Evolutionary conservation across 2,329 filamentous ascomycete genomes (phyloP).

Genomic region (Microsporum canis): DNA sequence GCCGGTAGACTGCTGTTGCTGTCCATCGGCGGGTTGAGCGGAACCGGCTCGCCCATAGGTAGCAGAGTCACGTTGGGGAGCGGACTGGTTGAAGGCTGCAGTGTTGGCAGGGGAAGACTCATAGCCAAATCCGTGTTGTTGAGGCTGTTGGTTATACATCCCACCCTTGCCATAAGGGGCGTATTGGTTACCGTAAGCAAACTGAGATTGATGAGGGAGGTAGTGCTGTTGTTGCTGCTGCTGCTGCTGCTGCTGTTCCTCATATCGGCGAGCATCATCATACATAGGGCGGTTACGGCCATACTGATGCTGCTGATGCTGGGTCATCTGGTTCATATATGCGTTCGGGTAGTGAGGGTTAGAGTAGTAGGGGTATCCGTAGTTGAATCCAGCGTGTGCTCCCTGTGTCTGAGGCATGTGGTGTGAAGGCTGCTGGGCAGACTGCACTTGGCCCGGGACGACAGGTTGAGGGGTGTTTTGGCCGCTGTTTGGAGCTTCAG

Average conservation of each 20-base stretch:
- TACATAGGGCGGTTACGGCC: slow-evolving; percentile 40
- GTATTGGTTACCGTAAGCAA: slow-evolving; percentile 43
- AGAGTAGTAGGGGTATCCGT: slow-evolving; percentile 49
- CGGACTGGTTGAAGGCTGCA: slow-evolving; percentile 33
- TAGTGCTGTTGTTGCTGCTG: slow-evolving; percentile 22
- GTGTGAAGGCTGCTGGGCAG: slow-evolving; percentile 42
- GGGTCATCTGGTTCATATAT: slow-evolving; percentile 47
- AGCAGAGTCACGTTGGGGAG: slow-evolving; percentile 39
- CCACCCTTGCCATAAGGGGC: slow-evolving; percentile 46
- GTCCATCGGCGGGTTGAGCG: slow-evolving; percentile 44
- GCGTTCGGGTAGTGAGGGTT: slow-evolving; percentile 49
- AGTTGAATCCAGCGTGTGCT: slow-evolving; percentile 47
- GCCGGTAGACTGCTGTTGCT: slow-evolving; percentile 38
- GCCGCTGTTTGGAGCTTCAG: slow-evolving; percentile 66
- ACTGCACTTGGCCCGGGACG: slow-evolving; percentile 45
- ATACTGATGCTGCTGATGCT: slow-evolving; percentile 32
- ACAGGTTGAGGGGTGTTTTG: slow-evolving; percentile 83
- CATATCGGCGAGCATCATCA: slow-evolving; percentile 40
- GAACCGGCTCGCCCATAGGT: slow-evolving; percentile 52
- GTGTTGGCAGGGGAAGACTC: slow-evolving; percentile 54
- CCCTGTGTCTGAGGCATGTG: slow-evolving; percentile 42
- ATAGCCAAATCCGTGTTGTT: slow-evolving; percentile 51
- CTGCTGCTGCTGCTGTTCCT: slow-evolving; percentile 22
- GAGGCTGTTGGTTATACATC: slow-evolving; percentile 53
- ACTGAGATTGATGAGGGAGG: slow-evolving; percentile 41